A percentile compares a stretch with the other conserved stretches of the same genome.
These are phyloP conservation scores for Paraphoma chrysanthemicola DNA, from an alignment of 2,329 filamentous ascomycete genomes.

Conservation along the genomic window DNA sequence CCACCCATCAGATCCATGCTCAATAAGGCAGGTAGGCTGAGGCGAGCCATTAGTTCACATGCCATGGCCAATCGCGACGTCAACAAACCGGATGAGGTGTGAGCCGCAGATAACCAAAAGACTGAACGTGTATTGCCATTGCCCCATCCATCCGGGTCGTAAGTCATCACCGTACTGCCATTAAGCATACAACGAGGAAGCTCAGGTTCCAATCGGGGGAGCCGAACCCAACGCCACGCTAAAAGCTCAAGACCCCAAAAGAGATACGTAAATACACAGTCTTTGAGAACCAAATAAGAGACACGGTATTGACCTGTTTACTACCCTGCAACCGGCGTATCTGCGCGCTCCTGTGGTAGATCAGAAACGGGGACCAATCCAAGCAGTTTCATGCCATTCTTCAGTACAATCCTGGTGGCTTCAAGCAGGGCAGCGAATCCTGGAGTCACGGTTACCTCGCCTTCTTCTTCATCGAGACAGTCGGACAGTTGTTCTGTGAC, in stretches of 20 bases:
- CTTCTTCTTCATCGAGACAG: slow-evolving; percentile 27
- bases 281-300: background rate
- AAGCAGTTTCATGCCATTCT: slow-evolving; percentile 40
- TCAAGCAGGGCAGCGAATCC: slow-evolving; percentile 33
- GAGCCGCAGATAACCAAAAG: background rate
- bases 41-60: background rate
- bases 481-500: slow-evolving; percentile 33
- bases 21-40: background rate
- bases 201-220: background rate
- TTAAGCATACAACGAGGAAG: too few species aligned
- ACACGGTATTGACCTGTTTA: background rate
- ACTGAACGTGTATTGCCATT: background rate
- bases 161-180: background rate
- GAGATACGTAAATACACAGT: background rate
- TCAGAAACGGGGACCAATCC: slow-evolving; percentile 27
- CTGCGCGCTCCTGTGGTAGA: slow-evolving; percentile 23
- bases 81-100: background rate
- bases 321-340: slow-evolving; percentile 27
- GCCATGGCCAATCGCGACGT: background rate
- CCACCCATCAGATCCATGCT: background rate
- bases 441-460: slow-evolving; percentile 12
- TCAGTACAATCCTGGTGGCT: slow-evolving; percentile 35
- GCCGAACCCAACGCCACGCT: background rate
- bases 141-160: background rate
- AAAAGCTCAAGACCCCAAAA: background rate